Percentiles rank a stretch among this genome's conserved stretches.
These are phyloP conservation scores for Ceratobasidium sp. DNA, from an alignment of 1,284 basidiomycete genomes.

Conservation along the genomic window DNA sequence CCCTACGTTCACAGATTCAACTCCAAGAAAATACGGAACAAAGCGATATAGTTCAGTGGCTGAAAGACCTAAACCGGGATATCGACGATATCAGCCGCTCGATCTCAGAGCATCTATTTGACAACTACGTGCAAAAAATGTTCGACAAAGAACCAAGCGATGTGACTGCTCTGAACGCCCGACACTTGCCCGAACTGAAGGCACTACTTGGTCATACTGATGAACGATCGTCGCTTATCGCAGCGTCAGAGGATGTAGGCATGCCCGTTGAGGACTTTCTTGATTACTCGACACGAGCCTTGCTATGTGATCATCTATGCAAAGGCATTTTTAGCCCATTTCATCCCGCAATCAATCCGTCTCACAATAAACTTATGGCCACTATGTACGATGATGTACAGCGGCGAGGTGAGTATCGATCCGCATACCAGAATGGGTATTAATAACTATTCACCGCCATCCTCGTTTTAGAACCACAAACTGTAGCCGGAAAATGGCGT, in stretches of 20 bases:
- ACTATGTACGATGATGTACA: conserved; percentile 28
- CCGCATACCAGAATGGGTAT: no score
- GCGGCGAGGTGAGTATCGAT: conserved; percentile 1
- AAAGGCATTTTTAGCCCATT: conserved; percentile 23
- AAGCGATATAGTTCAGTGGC: background rate
- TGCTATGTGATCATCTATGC: conserved; percentile 16
- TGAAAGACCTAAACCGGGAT: conserved; percentile 12
- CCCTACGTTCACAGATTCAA: conserved; percentile 16
- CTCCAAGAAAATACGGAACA: conserved; percentile 21
- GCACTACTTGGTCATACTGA: conserved; percentile 21
- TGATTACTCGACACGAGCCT: conserved; percentile 27
- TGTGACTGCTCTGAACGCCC: conserved; percentile 23
- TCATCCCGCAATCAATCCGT: conserved; percentile 14
- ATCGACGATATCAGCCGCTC: conserved; percentile 30
- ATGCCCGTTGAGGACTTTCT: conserved; percentile 43
- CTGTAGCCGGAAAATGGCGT: conserved; percentile 34
- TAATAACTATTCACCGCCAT: background rate
- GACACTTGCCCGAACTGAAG: conserved; percentile 14
- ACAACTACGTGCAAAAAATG: background rate
- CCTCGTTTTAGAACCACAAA: conserved; percentile 16
- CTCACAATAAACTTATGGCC: background rate
- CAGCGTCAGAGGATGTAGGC: background rate
- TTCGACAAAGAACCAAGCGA: conserved; percentile 27
- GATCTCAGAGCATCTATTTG: conserved; percentile 23
- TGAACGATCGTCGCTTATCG: conserved; percentile 6